A percentile compares a stretch with the other conserved stretches of the same genome.
These are phyloP conservation scores for Salinomyces thailandicus DNA, from an alignment of 2,329 filamentous ascomycete species.

Conservation along the genomic window DNA sequence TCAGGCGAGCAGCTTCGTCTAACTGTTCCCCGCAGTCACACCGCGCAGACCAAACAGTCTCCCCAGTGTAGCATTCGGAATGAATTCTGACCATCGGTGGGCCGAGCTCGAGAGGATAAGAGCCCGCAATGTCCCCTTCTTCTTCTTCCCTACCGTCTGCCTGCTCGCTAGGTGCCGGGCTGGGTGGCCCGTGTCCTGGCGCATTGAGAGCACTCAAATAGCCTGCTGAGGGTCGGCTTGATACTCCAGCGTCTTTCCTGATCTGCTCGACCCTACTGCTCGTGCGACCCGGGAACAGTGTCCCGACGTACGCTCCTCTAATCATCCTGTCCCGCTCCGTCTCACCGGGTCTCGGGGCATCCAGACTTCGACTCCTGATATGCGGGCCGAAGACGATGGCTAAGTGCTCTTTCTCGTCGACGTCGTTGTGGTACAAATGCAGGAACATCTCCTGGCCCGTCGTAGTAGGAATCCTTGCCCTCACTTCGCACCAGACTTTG, in stretches of 20 bases:
- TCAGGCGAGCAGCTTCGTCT: constrained; percentile 87
- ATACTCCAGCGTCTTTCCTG: constrained; percentile 30
- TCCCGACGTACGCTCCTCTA: constrained; percentile 80
- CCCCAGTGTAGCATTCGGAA: constrained; percentile 95
- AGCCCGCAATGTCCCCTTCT: constrained; percentile 9
- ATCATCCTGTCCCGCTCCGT: constrained; percentile 89
- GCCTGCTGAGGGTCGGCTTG: constrained; percentile 12
- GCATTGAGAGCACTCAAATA: constrained; percentile 13
- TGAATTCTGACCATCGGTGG: constrained; percentile 86
- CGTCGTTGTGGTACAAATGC: constrained; percentile 85
- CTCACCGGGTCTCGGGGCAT: constrained; percentile 62
- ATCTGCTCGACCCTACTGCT: constrained; percentile 55
- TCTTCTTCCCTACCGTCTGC: too few species aligned
- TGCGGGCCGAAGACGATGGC: constrained; percentile 90
- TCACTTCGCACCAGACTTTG: constrained; percentile 83
- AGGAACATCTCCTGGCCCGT: constrained; percentile 92
- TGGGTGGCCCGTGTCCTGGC: not conserved
- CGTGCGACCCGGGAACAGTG: constrained; percentile 73
- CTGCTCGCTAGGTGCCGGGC: not conserved
- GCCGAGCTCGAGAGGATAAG: constrained; percentile 23
- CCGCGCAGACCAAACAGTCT: constrained; percentile 94
- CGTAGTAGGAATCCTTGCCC: constrained; percentile 88
- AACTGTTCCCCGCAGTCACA: constrained; percentile 98
- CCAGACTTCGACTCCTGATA: constrained; percentile 63
- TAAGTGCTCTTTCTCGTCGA: constrained; percentile 90